Evolutionary conservation across 768 basidiomycete species (phyloP).

Genomic region (Daedaleopsis sinensis): DNA sequence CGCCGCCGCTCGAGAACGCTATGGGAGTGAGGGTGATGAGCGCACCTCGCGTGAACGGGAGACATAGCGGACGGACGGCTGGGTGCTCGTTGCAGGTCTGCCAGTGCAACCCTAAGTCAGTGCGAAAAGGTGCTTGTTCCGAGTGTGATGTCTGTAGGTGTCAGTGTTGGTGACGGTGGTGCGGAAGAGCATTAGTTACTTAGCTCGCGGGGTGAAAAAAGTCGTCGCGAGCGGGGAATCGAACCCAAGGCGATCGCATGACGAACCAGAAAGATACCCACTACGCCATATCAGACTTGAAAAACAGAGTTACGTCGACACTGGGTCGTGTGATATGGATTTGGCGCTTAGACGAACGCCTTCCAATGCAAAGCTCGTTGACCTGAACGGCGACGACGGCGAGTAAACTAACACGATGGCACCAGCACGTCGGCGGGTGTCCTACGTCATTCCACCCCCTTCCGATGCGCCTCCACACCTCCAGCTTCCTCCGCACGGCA

Average conservation of each 20-base stretch:
- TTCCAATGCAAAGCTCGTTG: not conserved
- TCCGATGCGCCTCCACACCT: constrained; percentile 62
- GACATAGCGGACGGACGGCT: too few species aligned
- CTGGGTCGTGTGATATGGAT: too few species aligned
- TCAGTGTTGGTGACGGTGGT: too few species aligned
- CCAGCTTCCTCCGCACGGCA: constrained; percentile 67
- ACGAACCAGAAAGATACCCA: constrained; percentile 3
- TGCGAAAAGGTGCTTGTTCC: too few species aligned
- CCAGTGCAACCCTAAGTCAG: too few species aligned
- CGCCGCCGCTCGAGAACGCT: too few species aligned
- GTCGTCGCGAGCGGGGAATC: not conserved
- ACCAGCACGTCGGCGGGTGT: constrained; percentile 69
- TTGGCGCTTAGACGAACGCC: not conserved
- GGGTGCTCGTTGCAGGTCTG: too few species aligned
- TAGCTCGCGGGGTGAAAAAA: too few species aligned
- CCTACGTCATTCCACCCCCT: constrained; percentile 86
- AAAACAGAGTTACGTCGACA: too few species aligned
- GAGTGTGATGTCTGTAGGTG: not conserved
- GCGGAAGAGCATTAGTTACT: not conserved
- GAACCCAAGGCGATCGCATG: not conserved
- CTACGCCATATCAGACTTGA: constrained; percentile 25
- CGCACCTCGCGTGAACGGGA: too few species aligned
- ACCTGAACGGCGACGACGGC: constrained; percentile 4
- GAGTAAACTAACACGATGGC: constrained; percentile 24
- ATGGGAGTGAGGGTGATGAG: too few species aligned